phyloP scores from a whole-genome alignment of 768 basidiomycete species.

The Cubamyces sp. region DNA sequence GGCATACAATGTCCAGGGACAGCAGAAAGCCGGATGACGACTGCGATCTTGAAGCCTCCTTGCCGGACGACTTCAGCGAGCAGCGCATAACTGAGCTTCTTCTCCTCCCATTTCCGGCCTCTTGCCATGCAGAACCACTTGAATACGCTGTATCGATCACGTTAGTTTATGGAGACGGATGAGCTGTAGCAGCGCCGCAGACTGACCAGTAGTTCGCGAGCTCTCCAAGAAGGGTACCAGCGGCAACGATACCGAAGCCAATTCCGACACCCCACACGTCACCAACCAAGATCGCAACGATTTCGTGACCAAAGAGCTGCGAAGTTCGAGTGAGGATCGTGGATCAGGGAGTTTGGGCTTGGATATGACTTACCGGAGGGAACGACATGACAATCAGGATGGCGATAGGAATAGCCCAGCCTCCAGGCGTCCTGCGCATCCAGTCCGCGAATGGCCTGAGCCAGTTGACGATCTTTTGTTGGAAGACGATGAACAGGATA shows the following conservation, averaged over 20 bases:
- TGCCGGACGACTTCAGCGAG: constrained; percentile 68
- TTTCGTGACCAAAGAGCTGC: constrained; percentile 90
- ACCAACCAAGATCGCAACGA: constrained; percentile 84
- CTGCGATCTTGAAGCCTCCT: constrained; percentile 82
- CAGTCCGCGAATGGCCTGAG: constrained; percentile 66
- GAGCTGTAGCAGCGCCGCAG: not conserved
- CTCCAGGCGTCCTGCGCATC: constrained; percentile 48
- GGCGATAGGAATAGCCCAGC: constrained; percentile 48
- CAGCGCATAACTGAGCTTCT: constrained; percentile 49
- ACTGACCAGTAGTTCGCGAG: constrained; percentile 82
- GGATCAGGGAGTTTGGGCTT: no score
- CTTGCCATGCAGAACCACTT: constrained; percentile 76
- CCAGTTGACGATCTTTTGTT: constrained; percentile 65
- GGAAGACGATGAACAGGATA: constrained; percentile 46
- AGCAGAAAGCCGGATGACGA: constrained; percentile 75
- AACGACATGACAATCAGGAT: constrained; percentile 46
- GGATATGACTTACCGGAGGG: constrained; percentile 35
- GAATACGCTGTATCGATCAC: constrained; percentile 61
- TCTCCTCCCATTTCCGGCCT: constrained; percentile 62
- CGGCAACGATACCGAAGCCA: constrained; percentile 85
- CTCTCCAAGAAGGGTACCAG: constrained; percentile 83
- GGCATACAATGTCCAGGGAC: constrained; percentile 83
- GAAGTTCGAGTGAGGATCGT: no score
- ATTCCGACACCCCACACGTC: constrained; percentile 87
- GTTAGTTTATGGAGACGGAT: not conserved